phyloP scores from a whole-genome alignment of 768 basidiomycete genomes.

The Mycena filopes region DNA sequence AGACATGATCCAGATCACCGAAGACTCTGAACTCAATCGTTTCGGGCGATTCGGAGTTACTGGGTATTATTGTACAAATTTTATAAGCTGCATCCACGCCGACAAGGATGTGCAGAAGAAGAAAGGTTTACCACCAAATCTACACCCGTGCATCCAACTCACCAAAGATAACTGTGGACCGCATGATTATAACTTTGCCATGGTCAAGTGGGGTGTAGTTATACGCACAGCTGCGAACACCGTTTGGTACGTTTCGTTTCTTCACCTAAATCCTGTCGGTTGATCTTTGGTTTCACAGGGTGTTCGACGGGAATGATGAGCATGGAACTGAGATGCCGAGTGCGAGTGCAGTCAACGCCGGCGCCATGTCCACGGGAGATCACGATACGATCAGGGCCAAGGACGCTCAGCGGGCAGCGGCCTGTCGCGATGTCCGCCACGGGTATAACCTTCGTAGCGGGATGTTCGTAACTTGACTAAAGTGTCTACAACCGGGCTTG shows the following conservation, averaged over 20 bases:
- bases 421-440: no score
- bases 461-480: constrained; percentile 70
- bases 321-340: constrained; percentile 10
- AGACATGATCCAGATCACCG: no score
- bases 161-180: not conserved
- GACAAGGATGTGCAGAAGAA: no score
- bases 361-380: no score
- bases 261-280: not conserved
- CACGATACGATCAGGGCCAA: no score
- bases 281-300: not conserved
- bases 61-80: no score
- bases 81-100: no score
- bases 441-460: no score
- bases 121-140: not conserved
- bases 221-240: not conserved
- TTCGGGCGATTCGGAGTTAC: no score
- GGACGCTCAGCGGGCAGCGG: no score
- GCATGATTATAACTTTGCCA: constrained; percentile 11
- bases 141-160: not conserved
- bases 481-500: constrained; percentile 71
- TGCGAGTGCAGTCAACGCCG: no score
- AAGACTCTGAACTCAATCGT: no score
- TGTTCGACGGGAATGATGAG: constrained; percentile 1
- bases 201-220: not conserved
- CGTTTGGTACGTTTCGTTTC: not conserved